These are phyloP conservation scores for Zygosaccharomyces pseudorouxii DNA, from an alignment of 805 yeast species.

Conservation along the genomic window DNA sequence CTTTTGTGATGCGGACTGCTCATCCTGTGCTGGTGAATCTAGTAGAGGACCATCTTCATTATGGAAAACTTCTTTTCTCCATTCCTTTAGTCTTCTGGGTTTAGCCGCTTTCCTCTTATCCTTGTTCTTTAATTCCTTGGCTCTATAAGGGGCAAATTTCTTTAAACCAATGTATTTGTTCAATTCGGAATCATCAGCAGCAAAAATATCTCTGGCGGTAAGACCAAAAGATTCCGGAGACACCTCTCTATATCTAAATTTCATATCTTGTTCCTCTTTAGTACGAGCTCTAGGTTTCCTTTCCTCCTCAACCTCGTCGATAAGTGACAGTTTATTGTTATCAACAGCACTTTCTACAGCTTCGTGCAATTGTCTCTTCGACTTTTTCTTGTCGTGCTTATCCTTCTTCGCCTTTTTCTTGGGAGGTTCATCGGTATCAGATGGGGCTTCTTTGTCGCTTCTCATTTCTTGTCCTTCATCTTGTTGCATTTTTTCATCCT, in stretches of 20 bases:
- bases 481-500: slow-evolving; percentile 39
- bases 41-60: slow-evolving; percentile 45
- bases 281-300: slow-evolving; percentile 54
- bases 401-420: slow-evolving; percentile 40
- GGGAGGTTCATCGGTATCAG: slow-evolving; percentile 28
- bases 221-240: slow-evolving; percentile 92
- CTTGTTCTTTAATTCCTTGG: slow-evolving; percentile 61
- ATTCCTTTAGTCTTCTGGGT: slow-evolving; percentile 74
- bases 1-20: background rate
- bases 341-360: slow-evolving; percentile 78
- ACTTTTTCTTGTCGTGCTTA: slow-evolving; percentile 55
- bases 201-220: slow-evolving; percentile 74
- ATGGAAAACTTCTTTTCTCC: slow-evolving; percentile 82
- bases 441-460: slow-evolving; percentile 22
- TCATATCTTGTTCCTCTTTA: slow-evolving; percentile 42
- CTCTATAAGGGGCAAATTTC: slow-evolving; percentile 89
- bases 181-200: slow-evolving; percentile 83
- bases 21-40: background rate
- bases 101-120: slow-evolving; percentile 84
- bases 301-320: slow-evolving; percentile 64
- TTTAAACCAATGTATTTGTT: slow-evolving; percentile 84
- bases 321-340: slow-evolving; percentile 56
- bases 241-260: slow-evolving; percentile 86
- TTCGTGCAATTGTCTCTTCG: slow-evolving; percentile 55
- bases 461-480: slow-evolving; percentile 26